These are phyloP conservation scores for Chamaenerion angustifolium DNA, from an alignment of 345 rosid genomes.

Conservation along the genomic window DNA sequence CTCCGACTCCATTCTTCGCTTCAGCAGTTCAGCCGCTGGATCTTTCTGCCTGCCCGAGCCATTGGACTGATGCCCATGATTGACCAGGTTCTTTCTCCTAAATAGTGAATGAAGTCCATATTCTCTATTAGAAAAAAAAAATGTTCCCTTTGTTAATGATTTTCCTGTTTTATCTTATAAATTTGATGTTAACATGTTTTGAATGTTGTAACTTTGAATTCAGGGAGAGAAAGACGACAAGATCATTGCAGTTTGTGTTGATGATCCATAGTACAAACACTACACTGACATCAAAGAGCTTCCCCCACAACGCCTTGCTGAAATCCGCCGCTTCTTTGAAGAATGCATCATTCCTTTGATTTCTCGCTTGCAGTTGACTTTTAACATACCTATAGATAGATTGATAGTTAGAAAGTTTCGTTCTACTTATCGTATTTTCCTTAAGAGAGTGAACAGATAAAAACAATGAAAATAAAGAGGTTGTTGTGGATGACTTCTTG, in stretches of 20 bases:
- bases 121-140: background rate
- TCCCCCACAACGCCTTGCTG: slow-evolving; percentile 35
- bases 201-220: background rate
- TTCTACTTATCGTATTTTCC: no score
- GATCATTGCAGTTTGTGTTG: slow-evolving; percentile 35
- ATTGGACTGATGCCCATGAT: slow-evolving; percentile 40
- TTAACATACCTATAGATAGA: no score
- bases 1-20: no score
- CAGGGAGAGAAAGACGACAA: slow-evolving; percentile 38
- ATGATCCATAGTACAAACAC: slow-evolving; percentile 34
- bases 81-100: slow-evolving; percentile 17
- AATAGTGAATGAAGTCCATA: background rate
- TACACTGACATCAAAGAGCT: slow-evolving; percentile 26
- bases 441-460: slow-evolving; percentile 11
- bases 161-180: no score
- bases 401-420: no score
- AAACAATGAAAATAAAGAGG: slow-evolving; percentile 35
- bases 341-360: slow-evolving; percentile 16
- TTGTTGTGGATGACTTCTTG: slow-evolving; percentile 27
- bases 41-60: slow-evolving; percentile 30
- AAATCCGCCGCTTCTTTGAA: slow-evolving; percentile 35
- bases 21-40: no score
- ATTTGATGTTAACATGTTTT: background rate
- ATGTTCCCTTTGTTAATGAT: no score
- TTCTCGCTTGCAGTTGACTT: background rate